phyloP scores from a whole-genome alignment of 345 rosid genomes.

The Eucalyptus erythrocorys region DNA sequence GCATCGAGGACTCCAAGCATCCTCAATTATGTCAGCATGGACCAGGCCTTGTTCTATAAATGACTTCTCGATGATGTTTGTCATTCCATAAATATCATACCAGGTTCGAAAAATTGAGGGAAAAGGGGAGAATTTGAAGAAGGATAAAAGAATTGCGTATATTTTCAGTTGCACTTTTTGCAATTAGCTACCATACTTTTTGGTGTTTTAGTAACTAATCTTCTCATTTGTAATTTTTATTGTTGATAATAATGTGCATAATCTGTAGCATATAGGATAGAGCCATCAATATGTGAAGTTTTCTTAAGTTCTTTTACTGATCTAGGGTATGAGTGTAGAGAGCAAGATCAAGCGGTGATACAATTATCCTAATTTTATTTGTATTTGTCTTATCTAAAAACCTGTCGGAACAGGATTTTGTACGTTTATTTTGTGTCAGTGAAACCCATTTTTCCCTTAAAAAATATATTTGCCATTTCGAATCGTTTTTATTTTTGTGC shows the following conservation, averaged over 20 bases:
- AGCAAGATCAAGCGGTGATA: not conserved
- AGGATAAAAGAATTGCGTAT: rapidly evolving
- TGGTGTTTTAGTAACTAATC: not conserved
- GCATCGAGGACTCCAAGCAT: not conserved
- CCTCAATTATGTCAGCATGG: not conserved
- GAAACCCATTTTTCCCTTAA: not conserved
- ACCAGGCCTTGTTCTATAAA: not conserved
- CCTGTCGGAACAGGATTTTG: not conserved
- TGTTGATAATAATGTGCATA: not conserved
- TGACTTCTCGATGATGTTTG: not conserved
- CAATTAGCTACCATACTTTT: not conserved
- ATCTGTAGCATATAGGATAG: not conserved
- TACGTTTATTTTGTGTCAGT: not conserved
- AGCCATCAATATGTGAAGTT: not conserved
- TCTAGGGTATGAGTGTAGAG: not conserved
- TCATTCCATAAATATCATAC: not conserved
- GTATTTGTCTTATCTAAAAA: not conserved
- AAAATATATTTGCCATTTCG: not conserved
- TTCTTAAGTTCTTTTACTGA: not conserved
- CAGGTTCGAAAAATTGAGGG: rapidly evolving
- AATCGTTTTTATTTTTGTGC: not conserved
- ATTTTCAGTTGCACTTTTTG: not conserved
- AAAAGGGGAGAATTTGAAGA: not conserved
- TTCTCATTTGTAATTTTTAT: not conserved
- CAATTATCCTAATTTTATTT: not conserved